Evolutionary conservation across 129 eudicot species (phyloP).

Genomic region (Oenanthe sinensis): DNA sequence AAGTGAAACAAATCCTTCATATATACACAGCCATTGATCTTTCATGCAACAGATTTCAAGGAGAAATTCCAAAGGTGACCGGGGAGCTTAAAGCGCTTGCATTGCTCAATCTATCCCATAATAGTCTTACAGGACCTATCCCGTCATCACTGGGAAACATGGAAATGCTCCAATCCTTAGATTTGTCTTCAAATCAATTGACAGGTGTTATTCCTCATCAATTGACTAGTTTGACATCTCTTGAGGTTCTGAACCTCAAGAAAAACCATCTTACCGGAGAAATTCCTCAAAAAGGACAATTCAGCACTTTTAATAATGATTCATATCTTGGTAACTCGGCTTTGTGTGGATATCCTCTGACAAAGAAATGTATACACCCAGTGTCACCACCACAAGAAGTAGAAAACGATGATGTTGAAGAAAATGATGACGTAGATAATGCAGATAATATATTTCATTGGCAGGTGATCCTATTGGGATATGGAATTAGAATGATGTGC

Average conservation of each 20-base stretch:
- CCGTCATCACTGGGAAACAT: neutral
- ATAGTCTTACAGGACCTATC: neutral
- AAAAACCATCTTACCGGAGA: slow-evolving; percentile 10
- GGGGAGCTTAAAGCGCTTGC: neutral
- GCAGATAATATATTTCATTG: neutral
- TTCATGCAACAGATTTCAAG: neutral
- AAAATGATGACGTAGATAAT: neutral
- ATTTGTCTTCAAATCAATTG: slow-evolving; percentile 16
- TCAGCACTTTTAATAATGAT: neutral
- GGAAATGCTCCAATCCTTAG: slow-evolving; percentile 8
- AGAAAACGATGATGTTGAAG: too few relatives aligned
- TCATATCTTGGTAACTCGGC: neutral
- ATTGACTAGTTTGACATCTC: slow-evolving; percentile 10
- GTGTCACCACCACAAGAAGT: neutral
- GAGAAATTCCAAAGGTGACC: neutral
- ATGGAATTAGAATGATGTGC: neutral
- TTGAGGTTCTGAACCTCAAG: slow-evolving; percentile 7
- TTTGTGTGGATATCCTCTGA: slow-evolving; percentile 6
- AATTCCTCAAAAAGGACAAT: slow-evolving; percentile 7
- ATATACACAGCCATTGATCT: neutral
- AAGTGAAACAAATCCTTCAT: neutral
- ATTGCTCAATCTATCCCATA: slow-evolving; percentile 5
- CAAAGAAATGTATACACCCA: neutral
- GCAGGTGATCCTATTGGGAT: neutral
- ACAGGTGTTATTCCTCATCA: slow-evolving; percentile 11